Conservation (phyloP, 805 yeast genomes). For the Wickerhamiella dianesei region DNA sequence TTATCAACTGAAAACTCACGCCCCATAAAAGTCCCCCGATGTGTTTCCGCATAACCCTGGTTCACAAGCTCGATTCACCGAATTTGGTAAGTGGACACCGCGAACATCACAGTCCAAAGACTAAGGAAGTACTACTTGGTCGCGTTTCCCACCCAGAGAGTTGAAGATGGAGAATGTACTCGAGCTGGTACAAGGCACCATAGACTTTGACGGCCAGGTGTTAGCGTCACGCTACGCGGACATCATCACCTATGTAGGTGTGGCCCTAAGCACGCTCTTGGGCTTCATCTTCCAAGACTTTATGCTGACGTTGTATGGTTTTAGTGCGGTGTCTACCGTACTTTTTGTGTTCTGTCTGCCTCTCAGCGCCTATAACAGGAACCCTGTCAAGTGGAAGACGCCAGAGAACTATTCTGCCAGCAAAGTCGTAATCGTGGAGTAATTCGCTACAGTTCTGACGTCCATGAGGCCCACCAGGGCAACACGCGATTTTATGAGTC, state of each 20-base stretch:
- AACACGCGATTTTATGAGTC: no score
- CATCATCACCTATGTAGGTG: constrained; percentile 9
- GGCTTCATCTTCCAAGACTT: constrained; percentile 12
- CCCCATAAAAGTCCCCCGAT: no score
- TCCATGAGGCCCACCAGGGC: no score
- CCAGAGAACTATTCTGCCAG: background rate
- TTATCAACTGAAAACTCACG: no score
- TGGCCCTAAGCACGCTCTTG: constrained; percentile 8
- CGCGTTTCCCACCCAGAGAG: no score
- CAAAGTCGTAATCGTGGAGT: background rate
- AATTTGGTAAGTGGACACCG: no score
- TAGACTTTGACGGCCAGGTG: constrained; percentile 20
- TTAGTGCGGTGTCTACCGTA: constrained; percentile 8
- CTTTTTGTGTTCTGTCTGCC: constrained; percentile 15
- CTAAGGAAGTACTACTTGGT: no score
- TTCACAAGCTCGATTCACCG: no score
- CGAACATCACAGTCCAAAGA: no score
- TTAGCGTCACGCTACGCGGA: constrained; percentile 5
- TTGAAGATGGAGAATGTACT: background rate
- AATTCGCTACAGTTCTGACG: no score
- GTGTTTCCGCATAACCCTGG: no score
- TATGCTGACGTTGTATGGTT: constrained; percentile 8
- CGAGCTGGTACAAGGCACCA: constrained; percentile 11
- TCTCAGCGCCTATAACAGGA: constrained; percentile 13
- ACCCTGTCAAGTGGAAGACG: constrained; percentile 14